Percentiles rank a stretch among this genome's conserved stretches.
Conservation (phyloP, 2,329 filamentous ascomycete genomes). For the Fusarium scirpi region DNA sequence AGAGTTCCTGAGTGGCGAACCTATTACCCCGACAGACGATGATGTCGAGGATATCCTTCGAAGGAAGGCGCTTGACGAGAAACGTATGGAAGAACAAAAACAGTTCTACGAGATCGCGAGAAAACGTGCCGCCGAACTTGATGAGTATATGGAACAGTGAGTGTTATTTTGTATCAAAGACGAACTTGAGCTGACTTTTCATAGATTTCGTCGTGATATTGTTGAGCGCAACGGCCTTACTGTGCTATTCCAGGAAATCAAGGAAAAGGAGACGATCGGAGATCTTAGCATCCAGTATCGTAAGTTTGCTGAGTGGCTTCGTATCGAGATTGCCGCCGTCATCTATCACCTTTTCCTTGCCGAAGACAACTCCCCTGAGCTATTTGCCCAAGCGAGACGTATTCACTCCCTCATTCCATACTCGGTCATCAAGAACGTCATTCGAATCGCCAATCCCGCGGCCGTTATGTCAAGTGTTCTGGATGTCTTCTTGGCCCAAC, state of each 20-base stretch:
- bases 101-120: slow-evolving; percentile 96
- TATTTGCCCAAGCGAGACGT: slow-evolving; percentile 92
- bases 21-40: slow-evolving; percentile 80
- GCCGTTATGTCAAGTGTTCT: slow-evolving; percentile 97
- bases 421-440: slow-evolving; percentile 93
- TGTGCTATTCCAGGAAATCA: slow-evolving; percentile 92
- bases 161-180: slow-evolving; percentile 43
- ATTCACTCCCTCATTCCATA: slow-evolving; percentile 97
- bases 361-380: slow-evolving; percentile 96
- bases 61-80: slow-evolving; percentile 86
- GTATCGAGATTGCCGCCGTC: slow-evolving; percentile 96
- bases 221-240: slow-evolving; percentile 85
- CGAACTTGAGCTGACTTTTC: slow-evolving; percentile 33
- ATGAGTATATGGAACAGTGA: slow-evolving; percentile 97
- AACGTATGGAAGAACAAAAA: slow-evolving; percentile 90
- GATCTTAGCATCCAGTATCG: slow-evolving; percentile 95
- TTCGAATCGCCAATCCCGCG: slow-evolving; percentile 94
- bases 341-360: slow-evolving; percentile 97
- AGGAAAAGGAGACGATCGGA: slow-evolving; percentile 85
- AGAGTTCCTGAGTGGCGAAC: slow-evolving; percentile 82
- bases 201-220: slow-evolving; percentile 73
- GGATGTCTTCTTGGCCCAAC: slow-evolving; percentile 95
- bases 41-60: slow-evolving; percentile 84
- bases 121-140: slow-evolving; percentile 88
- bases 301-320: slow-evolving; percentile 97